Conservation (phyloP, 2,329 filamentous ascomycete species). For the Arachnopeziza araneosa region DNA sequence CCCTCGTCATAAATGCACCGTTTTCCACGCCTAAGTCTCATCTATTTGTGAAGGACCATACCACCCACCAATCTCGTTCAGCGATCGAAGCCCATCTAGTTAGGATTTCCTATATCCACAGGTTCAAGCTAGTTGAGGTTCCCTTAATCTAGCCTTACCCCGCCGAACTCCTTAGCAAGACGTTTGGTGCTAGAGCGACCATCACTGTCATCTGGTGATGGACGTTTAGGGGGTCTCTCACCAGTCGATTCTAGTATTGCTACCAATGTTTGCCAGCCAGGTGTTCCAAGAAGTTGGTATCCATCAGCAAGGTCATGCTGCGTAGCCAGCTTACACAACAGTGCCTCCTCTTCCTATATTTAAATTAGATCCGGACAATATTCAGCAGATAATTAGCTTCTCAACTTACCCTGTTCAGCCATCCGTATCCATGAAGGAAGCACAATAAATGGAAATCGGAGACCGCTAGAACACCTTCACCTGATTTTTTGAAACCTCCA, state of each 20-base stretch:
- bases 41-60: not conserved
- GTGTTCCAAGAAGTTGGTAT: slow-evolving; percentile 76
- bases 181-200: slow-evolving; percentile 29
- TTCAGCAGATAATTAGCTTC: not conserved
- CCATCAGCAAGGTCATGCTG: slow-evolving; percentile 75
- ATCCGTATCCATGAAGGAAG: slow-evolving; percentile 74
- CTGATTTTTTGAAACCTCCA: slow-evolving; percentile 52
- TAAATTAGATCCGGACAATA: not conserved
- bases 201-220: slow-evolving; percentile 32
- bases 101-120: slow-evolving; percentile 17
- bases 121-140: slow-evolving; percentile 20
- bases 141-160: slow-evolving; percentile 45
- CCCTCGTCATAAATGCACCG: slow-evolving; percentile 16
- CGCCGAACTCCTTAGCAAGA: slow-evolving; percentile 62
- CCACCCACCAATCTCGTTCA: not conserved
- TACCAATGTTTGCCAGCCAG: slow-evolving; percentile 90
- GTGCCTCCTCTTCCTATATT: slow-evolving; percentile 74
- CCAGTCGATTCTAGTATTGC: slow-evolving; percentile 93
- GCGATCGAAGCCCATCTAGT: not conserved
- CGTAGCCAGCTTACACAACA: slow-evolving; percentile 80
- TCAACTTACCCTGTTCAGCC: slow-evolving; percentile 74
- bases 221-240: slow-evolving; percentile 86
- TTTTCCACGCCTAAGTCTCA: not conserved
- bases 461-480: slow-evolving; percentile 59
- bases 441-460: slow-evolving; percentile 95